Evolutionary conservation across 2,329 filamentous ascomycete species (phyloP), one percentile per base, ranked within the genome.

Genomic region (Herpotrichia juniperi): DNA sequence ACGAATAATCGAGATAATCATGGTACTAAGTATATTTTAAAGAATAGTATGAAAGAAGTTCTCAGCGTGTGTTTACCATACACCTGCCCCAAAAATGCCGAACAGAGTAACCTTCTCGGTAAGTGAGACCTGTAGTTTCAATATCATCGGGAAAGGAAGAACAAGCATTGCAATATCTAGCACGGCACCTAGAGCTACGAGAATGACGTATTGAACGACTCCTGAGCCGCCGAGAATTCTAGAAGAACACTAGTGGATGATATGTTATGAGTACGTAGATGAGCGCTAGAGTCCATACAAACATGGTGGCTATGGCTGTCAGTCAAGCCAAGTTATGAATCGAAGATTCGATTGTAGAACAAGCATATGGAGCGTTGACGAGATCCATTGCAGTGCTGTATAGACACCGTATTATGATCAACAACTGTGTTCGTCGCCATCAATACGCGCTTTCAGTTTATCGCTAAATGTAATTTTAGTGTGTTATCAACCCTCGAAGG

Each of bases 71-170:
- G 46, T 53, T 46, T 42, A 58, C 56, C 19, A 35, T 10, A 56
- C 42, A 10, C 56, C 53, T n/a, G 46, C 50, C 17, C 56, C 50
- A 50, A 58, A 58, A 19, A 56, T 54, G n/a, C 39, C 34, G 7
- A 47, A 35, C 19, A 58, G 21, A 8, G 53, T 53, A 12, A 58
- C 26, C 28, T 54, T 58, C 19, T 56, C 49, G 3, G 37, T 24
- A n/a, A 55, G 14, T 6, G 46, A 47, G 3, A 60, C 34, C 10
- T 40, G 25, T 8, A 58, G 24, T 11, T 48, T 53, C 43, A 50
- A 58, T 10, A 60, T 24, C 19, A 54, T 17, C 4, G 54, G 52
- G 10, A 60, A 10, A 12, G 57, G 55, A 28, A 60, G 50, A 4
- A 43, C 12, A 14, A 60, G 30, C 6, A 60, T 46, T 11, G 46